Conservation (phyloP, 108 stramenopile genomes). For the Skeletonema grethae region DNA sequence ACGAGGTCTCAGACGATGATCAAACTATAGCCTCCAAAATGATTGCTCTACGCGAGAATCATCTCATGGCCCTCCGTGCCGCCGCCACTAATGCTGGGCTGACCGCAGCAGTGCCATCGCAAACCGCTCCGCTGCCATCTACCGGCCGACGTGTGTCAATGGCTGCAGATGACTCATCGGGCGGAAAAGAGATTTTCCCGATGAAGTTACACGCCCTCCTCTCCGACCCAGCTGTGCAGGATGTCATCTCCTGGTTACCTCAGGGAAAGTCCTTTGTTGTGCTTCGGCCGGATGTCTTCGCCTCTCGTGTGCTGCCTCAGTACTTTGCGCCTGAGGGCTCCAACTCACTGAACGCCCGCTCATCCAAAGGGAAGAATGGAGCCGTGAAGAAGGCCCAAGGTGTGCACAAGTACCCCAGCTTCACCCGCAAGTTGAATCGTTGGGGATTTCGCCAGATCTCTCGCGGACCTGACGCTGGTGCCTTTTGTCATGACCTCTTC, state of each 20-base stretch:
- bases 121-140: slow-evolving; percentile 6
- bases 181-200: slow-evolving; percentile 66
- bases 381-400: background rate
- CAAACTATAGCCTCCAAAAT: slow-evolving; percentile 10
- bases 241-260: slow-evolving; percentile 79
- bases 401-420: slow-evolving; percentile 76
- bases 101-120: background rate
- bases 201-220: slow-evolving; percentile 71
- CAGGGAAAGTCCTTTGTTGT: slow-evolving; percentile 82
- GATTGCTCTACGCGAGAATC: slow-evolving; percentile 24
- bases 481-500: slow-evolving; percentile 80
- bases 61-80: slow-evolving; percentile 18
- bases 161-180: background rate
- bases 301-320: slow-evolving; percentile 64
- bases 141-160: slow-evolving; percentile 14
- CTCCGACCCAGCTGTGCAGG: slow-evolving; percentile 54
- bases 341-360: slow-evolving; percentile 17
- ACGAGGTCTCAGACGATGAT: background rate
- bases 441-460: slow-evolving; percentile 89
- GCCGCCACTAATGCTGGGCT: slow-evolving; percentile 13
- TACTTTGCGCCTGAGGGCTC: slow-evolving; percentile 71
- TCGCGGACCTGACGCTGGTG: slow-evolving; percentile 78
- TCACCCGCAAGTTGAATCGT: slow-evolving; percentile 80
- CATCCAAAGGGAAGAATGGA: background rate
- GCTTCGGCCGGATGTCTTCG: slow-evolving; percentile 76